A percentile compares a stretch with the other conserved stretches of the same genome.
Evolutionary conservation across 2,329 filamentous ascomycete genomes (phyloP).

Genomic region (Cadophora luteo-olivacea): DNA sequence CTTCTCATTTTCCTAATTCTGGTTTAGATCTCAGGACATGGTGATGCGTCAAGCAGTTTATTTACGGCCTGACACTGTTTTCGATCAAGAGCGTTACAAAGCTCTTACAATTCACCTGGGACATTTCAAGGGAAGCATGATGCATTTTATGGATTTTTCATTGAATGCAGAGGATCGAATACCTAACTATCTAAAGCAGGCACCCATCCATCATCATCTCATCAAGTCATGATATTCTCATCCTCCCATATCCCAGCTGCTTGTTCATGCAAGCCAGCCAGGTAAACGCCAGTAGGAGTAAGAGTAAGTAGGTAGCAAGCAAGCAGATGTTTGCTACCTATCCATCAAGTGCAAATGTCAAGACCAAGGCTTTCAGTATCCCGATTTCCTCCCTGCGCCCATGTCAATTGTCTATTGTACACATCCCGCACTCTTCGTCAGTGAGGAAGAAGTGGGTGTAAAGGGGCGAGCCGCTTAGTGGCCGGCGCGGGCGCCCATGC

Average conservation of each 20-base stretch:
- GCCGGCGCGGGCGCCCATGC: slow-evolving; percentile 37
- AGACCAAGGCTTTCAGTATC: not conserved
- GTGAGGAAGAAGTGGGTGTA: not conserved
- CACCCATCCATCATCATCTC: slow-evolving; percentile 13
- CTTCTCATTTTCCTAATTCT: not conserved
- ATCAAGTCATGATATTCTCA: slow-evolving; percentile 20
- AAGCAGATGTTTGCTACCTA: slow-evolving; percentile 1
- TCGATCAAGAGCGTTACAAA: not conserved
- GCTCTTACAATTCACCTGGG: not conserved
- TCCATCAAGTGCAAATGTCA: not conserved
- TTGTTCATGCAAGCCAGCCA: not conserved
- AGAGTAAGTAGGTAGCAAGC: not conserved
- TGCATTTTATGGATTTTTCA: slow-evolving; percentile 15
- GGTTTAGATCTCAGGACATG: no score
- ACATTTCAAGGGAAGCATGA: not conserved
- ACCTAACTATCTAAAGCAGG: slow-evolving; percentile 18
- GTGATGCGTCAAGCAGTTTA: not conserved
- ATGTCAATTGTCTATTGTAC: slow-evolving; percentile 20
- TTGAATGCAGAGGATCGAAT: slow-evolving; percentile 21
- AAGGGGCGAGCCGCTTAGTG: slow-evolving; percentile 35
- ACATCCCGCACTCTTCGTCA: not conserved
- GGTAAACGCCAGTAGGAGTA: slow-evolving; percentile 12
- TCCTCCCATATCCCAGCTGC: not conserved
- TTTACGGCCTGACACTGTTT: not conserved
- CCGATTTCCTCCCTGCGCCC: slow-evolving; percentile 1